Evolutionary conservation across 2,329 filamentous ascomycete genomes (phyloP).

Genomic region (Apiospora saccharicola): DNA sequence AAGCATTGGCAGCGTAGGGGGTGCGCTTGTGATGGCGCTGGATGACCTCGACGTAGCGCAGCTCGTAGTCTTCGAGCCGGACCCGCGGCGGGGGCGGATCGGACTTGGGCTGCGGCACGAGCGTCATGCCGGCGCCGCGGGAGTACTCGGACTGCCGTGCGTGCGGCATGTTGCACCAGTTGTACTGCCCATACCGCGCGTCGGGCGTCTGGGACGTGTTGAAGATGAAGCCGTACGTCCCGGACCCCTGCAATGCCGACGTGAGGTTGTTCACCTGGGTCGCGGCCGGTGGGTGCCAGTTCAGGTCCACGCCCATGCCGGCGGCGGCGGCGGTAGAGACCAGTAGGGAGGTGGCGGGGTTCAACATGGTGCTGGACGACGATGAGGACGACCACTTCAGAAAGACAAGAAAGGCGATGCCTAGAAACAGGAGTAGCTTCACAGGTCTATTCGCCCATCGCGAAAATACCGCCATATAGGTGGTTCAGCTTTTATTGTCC

Average conservation of each 20-base stretch:
- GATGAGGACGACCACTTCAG: background rate
- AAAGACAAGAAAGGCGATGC: background rate
- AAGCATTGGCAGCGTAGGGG: slow-evolving; percentile 79
- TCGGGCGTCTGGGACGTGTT: slow-evolving; percentile 68
- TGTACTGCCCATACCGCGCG: slow-evolving; percentile 69
- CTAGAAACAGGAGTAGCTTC: background rate
- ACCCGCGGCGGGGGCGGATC: no score
- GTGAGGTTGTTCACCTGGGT: slow-evolving; percentile 68
- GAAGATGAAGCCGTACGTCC: slow-evolving; percentile 78
- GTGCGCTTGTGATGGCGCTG: slow-evolving; percentile 88
- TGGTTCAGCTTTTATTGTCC: background rate
- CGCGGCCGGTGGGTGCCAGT: slow-evolving; percentile 65
- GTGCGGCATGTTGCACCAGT: slow-evolving; percentile 91
- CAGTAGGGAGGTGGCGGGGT: slow-evolving; percentile 2
- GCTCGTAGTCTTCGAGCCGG: slow-evolving; percentile 52
- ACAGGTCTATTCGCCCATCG: slow-evolving; percentile 5
- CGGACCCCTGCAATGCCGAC: slow-evolving; percentile 62
- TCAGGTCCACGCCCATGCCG: slow-evolving; percentile 45
- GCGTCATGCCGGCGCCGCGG: slow-evolving; percentile 42
- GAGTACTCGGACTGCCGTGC: slow-evolving; percentile 73
- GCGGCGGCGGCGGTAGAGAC: background rate
- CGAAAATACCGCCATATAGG: background rate
- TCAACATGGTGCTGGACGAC: background rate
- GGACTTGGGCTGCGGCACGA: slow-evolving; percentile 42
- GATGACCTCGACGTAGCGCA: slow-evolving; percentile 82